Percentiles rank a stretch among this genome's conserved stretches.
Evolutionary conservation across 768 basidiomycete genomes (phyloP).

Genomic region (Lactifluus subvellereus): DNA sequence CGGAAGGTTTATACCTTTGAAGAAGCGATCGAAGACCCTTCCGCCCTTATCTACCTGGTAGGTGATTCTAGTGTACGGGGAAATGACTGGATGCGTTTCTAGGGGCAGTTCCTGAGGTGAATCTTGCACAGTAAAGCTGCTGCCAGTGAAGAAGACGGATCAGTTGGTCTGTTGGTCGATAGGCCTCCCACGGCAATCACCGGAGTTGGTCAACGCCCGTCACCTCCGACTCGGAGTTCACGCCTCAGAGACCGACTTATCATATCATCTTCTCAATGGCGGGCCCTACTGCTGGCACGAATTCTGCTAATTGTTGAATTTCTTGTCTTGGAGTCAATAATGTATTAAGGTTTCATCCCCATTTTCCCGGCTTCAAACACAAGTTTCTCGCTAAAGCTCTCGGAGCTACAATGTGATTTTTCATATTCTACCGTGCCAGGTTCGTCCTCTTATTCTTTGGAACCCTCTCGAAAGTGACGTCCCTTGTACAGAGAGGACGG

Average conservation of each 20-base stretch:
- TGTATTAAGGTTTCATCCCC: constrained; percentile 68
- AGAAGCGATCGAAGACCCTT: constrained; percentile 47
- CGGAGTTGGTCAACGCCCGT: neutral
- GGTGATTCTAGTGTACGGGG: constrained; percentile 14
- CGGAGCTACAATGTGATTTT: constrained; percentile 97
- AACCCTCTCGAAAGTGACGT: neutral
- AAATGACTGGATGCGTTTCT: neutral
- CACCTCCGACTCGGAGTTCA: neutral
- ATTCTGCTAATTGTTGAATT: neutral
- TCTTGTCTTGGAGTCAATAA: neutral
- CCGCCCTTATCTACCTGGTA: constrained; percentile 8
- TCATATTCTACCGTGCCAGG: constrained; percentile 95
- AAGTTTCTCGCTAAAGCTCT: constrained; percentile 77
- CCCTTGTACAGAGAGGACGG: constrained; percentile 35
- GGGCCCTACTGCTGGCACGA: constrained; percentile 18
- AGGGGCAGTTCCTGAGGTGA: no score
- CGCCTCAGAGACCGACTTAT: no score
- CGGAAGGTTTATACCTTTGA: constrained; percentile 36
- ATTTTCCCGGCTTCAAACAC: constrained; percentile 72
- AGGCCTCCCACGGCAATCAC: constrained; percentile 3
- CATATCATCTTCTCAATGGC: constrained; percentile 6
- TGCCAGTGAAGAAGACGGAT: no score
- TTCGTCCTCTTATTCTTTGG: constrained; percentile 37
- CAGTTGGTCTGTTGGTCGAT: no score
- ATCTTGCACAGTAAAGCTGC: no score